A percentile compares a stretch with the other conserved stretches of the same genome.
phyloP scores from a whole-genome alignment of 345 rosid genomes.

The Punica granatum region DNA sequence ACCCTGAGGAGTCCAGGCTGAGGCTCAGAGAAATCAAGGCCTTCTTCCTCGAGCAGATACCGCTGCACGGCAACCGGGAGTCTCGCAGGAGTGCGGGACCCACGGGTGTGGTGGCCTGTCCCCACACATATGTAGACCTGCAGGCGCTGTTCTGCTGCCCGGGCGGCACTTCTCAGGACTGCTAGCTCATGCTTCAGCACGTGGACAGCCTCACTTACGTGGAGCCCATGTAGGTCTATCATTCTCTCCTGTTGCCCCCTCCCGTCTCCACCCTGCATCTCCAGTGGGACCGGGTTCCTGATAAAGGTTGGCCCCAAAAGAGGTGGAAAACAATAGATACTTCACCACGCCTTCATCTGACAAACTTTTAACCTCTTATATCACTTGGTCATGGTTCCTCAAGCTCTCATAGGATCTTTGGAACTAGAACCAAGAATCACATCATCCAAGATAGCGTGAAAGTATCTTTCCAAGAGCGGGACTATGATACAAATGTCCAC shows the following conservation, averaged over 20 bases:
- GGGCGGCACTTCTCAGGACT: conserved; percentile 58
- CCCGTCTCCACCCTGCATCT: conserved; percentile 36
- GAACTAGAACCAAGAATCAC: neutral
- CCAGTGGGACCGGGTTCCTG: conserved; percentile 74
- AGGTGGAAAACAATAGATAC: neutral
- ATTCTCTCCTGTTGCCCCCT: conserved; percentile 73
- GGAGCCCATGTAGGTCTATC: conserved; percentile 97
- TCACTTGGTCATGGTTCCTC: neutral
- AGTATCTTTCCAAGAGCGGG: neutral
- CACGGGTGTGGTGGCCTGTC: conserved; percentile 93
- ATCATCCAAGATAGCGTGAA: neutral
- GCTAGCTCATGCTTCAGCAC: conserved; percentile 78
- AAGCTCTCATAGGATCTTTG: neutral
- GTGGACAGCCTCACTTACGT: conserved; percentile 81
- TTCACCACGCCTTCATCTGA: neutral
- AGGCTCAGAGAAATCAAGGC: conserved; percentile 79
- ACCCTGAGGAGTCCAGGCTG: conserved; percentile 95
- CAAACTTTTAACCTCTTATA: neutral
- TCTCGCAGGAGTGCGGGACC: conserved; percentile 82
- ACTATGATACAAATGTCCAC: neutral
- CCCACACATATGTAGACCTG: conserved; percentile 92
- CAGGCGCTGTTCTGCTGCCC: conserved; percentile 72
- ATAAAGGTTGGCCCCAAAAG: neutral
- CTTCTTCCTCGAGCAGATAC: conserved; percentile 86
- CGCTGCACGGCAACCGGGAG: conserved; percentile 90